Evolutionary conservation across 306 rosid genomes (phyloP).

Genomic region (Quercus agrifolia): DNA sequence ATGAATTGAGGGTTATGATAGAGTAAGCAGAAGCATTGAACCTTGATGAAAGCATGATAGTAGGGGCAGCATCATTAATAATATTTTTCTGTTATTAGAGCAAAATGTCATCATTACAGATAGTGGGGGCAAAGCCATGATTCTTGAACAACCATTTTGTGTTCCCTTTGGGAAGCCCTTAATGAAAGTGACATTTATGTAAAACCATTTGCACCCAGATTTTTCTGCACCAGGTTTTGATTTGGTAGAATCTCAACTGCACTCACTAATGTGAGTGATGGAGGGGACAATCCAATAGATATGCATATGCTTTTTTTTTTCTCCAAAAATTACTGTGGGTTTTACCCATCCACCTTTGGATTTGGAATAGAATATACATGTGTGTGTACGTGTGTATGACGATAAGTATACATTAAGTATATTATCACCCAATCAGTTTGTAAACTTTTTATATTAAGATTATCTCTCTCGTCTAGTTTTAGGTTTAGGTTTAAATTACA

Average conservation of each 20-base stretch:
- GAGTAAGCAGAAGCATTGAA: constrained; percentile 29
- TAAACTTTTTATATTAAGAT: too few species aligned
- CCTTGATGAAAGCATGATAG: constrained; percentile 21
- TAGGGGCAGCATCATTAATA: not conserved
- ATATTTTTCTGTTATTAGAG: constrained; percentile 2
- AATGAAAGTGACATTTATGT: constrained; percentile 20
- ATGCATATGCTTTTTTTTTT: not conserved
- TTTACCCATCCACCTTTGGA: too few species aligned
- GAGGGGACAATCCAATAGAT: not conserved
- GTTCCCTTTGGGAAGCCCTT: constrained; percentile 16
- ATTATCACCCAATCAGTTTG: too few species aligned
- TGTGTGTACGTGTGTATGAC: too few species aligned
- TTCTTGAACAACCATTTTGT: constrained; percentile 27
- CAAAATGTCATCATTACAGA: constrained; percentile 24
- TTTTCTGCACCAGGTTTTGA: not conserved
- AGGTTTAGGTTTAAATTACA: too few species aligned
- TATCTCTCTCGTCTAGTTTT: too few species aligned
- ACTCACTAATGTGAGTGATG: not conserved
- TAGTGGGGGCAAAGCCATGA: constrained; percentile 27
- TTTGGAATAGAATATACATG: too few species aligned
- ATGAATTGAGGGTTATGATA: not conserved
- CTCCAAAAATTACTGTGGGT: too few species aligned
- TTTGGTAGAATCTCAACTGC: not conserved
- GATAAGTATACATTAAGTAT: too few species aligned
- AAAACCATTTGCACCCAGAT: not conserved